Evolutionary conservation across 2,329 filamentous ascomycete genomes (phyloP), one percentile per base, ranked within the genome.

Genomic region (Penicillium sp.): DNA sequence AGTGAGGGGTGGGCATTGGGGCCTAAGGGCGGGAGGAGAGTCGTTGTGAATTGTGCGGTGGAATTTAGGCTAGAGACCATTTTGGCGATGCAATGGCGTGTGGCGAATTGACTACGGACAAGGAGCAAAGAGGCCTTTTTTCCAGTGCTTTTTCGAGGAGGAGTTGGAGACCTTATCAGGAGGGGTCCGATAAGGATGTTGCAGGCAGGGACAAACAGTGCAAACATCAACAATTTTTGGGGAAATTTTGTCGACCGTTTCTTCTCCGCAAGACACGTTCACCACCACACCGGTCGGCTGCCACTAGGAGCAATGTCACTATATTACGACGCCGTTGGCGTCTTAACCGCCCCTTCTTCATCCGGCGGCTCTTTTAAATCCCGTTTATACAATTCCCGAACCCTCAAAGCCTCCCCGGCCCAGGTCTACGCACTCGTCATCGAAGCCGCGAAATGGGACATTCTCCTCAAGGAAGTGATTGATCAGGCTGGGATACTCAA

Each of bases 401-500:
- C 90, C 69, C 79, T 92, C 67, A 96, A 94, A 73, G 93, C 91
- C 17, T 86, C 90, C 3, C 90, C 90, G 0, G 89, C 89, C 11
- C 91, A 96, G 73, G 83, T 98, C 7, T 98, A 95, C 75, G 95
- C 95, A 8, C 82, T 99, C 41, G 90, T 93, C 23, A 86, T 90
- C 23, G 93, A 98, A 78, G 88, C 91, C 1, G 89, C 90, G 68
- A 98, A 97, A 87, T 97, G 94, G 92, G 95, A 93, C 70, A 76
- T 83, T 3, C 84, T 97, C 3, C 80, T 99, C 52, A 92, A 92
- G 71, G 93, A 97, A 72, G 90, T 97, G n/a, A 87, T 99, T 72
- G 92, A 97, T 69, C 87, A 85, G 67, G 86, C 92, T 1, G 90
- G 88, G 3, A 80, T 98, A 41, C 80, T 98, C 41, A 84, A 85